These are phyloP conservation scores for Chenopodium suecicum DNA, from an alignment of 148 eudicot genomes.

Conservation along the genomic window DNA sequence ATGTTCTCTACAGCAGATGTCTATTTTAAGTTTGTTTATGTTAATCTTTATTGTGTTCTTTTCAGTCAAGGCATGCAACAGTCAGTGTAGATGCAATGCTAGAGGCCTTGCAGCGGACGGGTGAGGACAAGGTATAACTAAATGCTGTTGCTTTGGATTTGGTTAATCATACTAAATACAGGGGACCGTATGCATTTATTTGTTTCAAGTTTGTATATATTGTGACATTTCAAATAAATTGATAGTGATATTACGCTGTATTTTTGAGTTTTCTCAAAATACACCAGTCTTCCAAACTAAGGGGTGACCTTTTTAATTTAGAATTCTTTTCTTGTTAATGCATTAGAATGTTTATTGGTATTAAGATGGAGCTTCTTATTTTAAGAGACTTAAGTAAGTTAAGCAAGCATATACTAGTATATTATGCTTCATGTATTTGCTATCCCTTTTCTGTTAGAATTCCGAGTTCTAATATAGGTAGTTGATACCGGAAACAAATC, in stretches of 20 bases:
- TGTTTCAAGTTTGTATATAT: background rate
- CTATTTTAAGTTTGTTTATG: background rate
- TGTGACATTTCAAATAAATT: background rate
- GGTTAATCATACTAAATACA: too few relatives aligned
- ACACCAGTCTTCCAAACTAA: background rate
- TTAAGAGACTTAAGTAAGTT: background rate
- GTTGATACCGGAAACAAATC: too few relatives aligned
- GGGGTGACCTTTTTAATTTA: too few relatives aligned
- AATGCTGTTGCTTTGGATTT: background rate
- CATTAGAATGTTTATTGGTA: background rate
- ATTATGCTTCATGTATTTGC: background rate
- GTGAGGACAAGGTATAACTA: constrained; percentile 33
- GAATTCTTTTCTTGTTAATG: background rate
- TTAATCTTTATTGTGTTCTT: constrained; percentile 2
- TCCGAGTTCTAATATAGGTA: background rate
- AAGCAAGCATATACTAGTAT: background rate
- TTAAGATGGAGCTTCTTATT: background rate
- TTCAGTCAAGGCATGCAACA: constrained; percentile 82
- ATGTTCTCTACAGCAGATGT: background rate
- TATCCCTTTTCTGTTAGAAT: background rate
- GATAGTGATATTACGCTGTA: background rate
- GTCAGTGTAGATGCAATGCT: constrained; percentile 84
- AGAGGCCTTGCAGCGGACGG: constrained; percentile 62
- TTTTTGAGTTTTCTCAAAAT: background rate
- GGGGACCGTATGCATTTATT: background rate